A percentile compares a stretch with the other conserved stretches of the same genome.
These are phyloP conservation scores for Hexamita inflata DNA, from an alignment of 208 protist genomes.

Conservation along the genomic window DNA sequence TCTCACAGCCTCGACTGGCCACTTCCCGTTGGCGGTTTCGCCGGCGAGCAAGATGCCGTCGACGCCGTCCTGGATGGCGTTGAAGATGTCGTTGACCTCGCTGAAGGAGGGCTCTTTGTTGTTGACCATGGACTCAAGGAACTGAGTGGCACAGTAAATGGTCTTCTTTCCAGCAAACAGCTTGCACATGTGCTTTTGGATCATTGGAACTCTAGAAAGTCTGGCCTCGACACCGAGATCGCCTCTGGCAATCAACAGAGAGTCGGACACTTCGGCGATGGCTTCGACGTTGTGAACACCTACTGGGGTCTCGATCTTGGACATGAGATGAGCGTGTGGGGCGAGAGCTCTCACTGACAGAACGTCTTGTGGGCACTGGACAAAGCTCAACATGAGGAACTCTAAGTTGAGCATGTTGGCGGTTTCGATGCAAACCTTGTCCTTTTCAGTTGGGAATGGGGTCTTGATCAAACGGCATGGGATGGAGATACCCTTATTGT, in stretches of 20 bases:
- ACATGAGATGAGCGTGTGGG: constrained; percentile 40
- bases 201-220: background rate
- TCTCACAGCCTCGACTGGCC: background rate
- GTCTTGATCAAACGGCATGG: background rate
- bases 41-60: background rate
- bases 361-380: constrained; percentile 3
- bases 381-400: background rate
- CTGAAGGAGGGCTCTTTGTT: constrained; percentile 38
- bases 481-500: constrained; percentile 16
- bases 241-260: constrained; percentile 48
- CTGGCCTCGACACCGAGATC: constrained; percentile 36
- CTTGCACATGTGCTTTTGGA: constrained; percentile 22
- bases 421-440: constrained; percentile 17
- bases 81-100: constrained; percentile 43
- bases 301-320: constrained; percentile 50
- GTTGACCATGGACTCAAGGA: constrained; percentile 47
- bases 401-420: constrained; percentile 15
- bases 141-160: constrained; percentile 47
- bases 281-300: constrained; percentile 40
- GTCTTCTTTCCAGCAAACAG: background rate
- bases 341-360: background rate
- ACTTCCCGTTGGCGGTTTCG: background rate
- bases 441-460: background rate
- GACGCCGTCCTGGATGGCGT: constrained; percentile 39
- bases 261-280: constrained; percentile 40